Evolutionary conservation across 2,329 filamentous ascomycete genomes (phyloP), one percentile per base, ranked within the genome.

Genomic region (Botryosphaeria agaves): DNA sequence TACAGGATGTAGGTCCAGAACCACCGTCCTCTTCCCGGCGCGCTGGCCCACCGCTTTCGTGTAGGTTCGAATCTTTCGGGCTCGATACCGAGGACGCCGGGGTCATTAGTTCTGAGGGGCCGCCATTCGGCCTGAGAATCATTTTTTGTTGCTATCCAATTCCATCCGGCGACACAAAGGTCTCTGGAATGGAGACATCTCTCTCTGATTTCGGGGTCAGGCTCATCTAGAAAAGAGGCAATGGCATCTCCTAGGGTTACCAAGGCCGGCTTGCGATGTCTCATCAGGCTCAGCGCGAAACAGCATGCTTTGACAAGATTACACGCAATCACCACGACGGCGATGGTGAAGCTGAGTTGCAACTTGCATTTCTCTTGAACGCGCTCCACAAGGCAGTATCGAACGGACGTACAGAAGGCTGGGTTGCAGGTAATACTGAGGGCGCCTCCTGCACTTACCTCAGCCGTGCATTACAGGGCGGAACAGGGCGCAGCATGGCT

Each of bases 171-270:
- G 19, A n/a, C n/a, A n/a, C n/a, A n/a, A 7, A 21, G 11, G 19
- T 11, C 19, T 11, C 7, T 23, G 28, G 17, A 5, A 5, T 28
- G 16, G 26, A 31, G 14, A 33, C 29, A 25, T 31, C 28, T 32
- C 12, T 30, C 26, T n/a, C 18, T 18, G 30, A 44, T 49, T 5
- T 34, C 32, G 15, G 26, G 29, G 31, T 46, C 46, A 5, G 40
- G 35, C 6, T 35, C 9, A 4, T 36, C 32, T 7, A 47, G 34
- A 29, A 44, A 49, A 11, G 38, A 46, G 11, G 36, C 26, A 14
- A 48, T 38, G 3, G 42, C 47, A 34, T 45, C 48, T 9, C 41
- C 46, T 8, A 43, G 36, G 3, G 42, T 48, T 15, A 47, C 39
- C 11, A 49, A 28, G 4, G 45, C 33, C 2, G 31, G 21, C n/a